Evolutionary conservation across 1,284 basidiomycete genomes (phyloP).

Genomic region (Ganoderma multipileum): DNA sequence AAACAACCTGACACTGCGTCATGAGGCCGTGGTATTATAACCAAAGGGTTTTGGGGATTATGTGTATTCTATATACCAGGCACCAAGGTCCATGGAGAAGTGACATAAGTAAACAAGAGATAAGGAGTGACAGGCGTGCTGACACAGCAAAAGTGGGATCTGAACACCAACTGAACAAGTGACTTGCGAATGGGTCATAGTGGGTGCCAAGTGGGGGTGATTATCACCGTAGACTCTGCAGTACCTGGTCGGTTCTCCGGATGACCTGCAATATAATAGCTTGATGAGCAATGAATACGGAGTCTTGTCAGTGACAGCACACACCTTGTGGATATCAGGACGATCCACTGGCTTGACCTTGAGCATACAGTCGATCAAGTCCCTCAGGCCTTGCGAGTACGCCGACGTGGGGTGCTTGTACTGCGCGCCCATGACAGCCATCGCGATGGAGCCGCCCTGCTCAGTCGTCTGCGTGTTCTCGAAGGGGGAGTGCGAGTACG

Average conservation of each 20-base stretch:
- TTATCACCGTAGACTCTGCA: slow-evolving; percentile 60
- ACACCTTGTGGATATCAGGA: slow-evolving; percentile 85
- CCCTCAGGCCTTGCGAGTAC: slow-evolving; percentile 83
- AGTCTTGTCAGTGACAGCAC: slow-evolving; percentile 21
- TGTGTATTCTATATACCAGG: slow-evolving; percentile 22
- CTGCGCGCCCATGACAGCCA: slow-evolving; percentile 92
- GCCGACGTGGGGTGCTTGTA: slow-evolving; percentile 86
- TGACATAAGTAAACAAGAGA: slow-evolving; percentile 22
- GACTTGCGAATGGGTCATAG: slow-evolving; percentile 3
- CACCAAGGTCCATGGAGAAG: slow-evolving; percentile 25
- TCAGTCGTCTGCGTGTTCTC: slow-evolving; percentile 88
- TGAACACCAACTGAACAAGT: slow-evolving; percentile 16
- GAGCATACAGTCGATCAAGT: slow-evolving; percentile 85
- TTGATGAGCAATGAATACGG: not conserved
- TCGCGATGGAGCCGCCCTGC: slow-evolving; percentile 91
- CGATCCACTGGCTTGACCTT: slow-evolving; percentile 81
- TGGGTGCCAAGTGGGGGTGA: not conserved
- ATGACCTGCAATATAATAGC: slow-evolving; percentile 61
- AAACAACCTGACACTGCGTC: slow-evolving; percentile 11
- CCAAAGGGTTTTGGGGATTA: slow-evolving; percentile 10
- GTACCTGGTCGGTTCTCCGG: slow-evolving; percentile 67
- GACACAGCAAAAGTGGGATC: slow-evolving; percentile 13
- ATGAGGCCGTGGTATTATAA: not conserved
- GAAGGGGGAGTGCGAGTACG: slow-evolving; percentile 93
- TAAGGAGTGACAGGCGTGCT: slow-evolving; percentile 22